Evolutionary conservation across 352 stramenopile genomes (phyloP), one percentile per base, ranked within the genome.

Genomic region (Pythium phragmiticola): DNA sequence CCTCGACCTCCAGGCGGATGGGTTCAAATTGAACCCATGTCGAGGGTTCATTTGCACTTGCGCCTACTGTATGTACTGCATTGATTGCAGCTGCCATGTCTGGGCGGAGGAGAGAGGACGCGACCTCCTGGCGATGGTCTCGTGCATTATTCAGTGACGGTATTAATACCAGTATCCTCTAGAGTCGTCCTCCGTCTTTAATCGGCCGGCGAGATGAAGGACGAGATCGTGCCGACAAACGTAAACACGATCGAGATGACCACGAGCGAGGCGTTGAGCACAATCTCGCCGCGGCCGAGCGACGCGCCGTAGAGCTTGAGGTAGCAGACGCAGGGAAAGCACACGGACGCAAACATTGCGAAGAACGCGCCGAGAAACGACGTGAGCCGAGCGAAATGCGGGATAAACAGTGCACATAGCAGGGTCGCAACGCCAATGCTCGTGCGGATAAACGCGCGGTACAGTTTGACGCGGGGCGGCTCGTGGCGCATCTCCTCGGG

Each of bases 341-440:
- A 89, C n/a, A 93, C 73, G 6, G 79, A 90, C 30, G 88, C 84
- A 23, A 93, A 70, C 80, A 92, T 92, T 47, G 85, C 82, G 60
- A 92, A 96, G 63, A 95, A 94, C 21, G 87, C 81, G 16, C 87
- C 87, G 17, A 95, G 66, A 60, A 96, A 94, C 19, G 82, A 90
- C 56, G 83, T 94, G 42, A 95, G 73, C 21, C 82, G 84, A 13
- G 86, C 87, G 68, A 96, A 96, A 60, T 93, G 80, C 36, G 87
- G 87, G 55, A 96, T 77, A 46, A 82, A 90, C 28, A 94, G 63
- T 30, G 80, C 85, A 37, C 82, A 83, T 48, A 85, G 76, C 48
- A 95, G 57, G 23, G 82, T 71, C 13, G 52, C 46, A 46, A 85
- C 63, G 14, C 76, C 80, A 54, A 95, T 78, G 4, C 67, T 73